These are phyloP conservation scores for Cladosporium halotolerans DNA, from an alignment of 2,329 filamentous ascomycete genomes.

Conservation along the genomic window DNA sequence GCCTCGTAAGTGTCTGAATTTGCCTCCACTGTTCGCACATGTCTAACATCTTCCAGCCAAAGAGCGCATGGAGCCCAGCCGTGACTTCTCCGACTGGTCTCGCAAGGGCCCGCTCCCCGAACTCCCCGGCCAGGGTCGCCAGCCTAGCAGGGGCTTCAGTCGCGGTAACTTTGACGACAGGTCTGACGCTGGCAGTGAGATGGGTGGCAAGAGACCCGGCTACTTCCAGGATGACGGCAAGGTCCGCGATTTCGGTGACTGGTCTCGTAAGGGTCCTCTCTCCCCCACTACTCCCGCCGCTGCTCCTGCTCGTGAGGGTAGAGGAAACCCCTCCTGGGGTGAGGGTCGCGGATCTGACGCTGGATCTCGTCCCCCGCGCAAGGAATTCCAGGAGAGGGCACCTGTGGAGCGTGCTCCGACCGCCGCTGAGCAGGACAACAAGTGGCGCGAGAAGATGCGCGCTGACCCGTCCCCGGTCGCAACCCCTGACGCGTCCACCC, in stretches of 20 bases:
- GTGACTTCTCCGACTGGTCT: slow-evolving; percentile 85
- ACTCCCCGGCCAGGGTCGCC: slow-evolving; percentile 47
- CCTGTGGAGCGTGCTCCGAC: slow-evolving; percentile 65
- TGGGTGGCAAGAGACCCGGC: slow-evolving; percentile 56
- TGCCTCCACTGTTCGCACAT: not conserved
- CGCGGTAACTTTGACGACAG: slow-evolving; percentile 28
- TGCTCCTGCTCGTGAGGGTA: slow-evolving; percentile 47
- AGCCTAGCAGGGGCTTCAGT: slow-evolving; percentile 41
- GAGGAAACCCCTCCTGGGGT: slow-evolving; percentile 69
- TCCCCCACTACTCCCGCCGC: slow-evolving; percentile 56
- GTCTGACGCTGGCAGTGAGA: slow-evolving; percentile 49
- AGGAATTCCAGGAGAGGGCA: slow-evolving; percentile 64
- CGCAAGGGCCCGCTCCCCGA: slow-evolving; percentile 85
- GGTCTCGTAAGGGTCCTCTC: slow-evolving; percentile 91
- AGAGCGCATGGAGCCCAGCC: slow-evolving; percentile 63
- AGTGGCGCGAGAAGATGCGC: slow-evolving; percentile 88
- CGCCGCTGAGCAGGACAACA: slow-evolving; percentile 84
- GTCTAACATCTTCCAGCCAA: slow-evolving; percentile 56
- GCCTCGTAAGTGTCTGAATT: slow-evolving; percentile 65
- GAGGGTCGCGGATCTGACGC: slow-evolving; percentile 60
- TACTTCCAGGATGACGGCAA: slow-evolving; percentile 66
- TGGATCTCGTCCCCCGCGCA: slow-evolving; percentile 71
- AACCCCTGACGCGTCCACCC: slow-evolving; percentile 68
- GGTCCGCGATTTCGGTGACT: slow-evolving; percentile 74
- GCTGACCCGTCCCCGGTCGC: slow-evolving; percentile 66